A percentile compares a stretch with the other conserved stretches of the same genome.
Conservation (phyloP, 2,329 filamentous ascomycete species). For the Colletotrichum abscissum region DNA sequence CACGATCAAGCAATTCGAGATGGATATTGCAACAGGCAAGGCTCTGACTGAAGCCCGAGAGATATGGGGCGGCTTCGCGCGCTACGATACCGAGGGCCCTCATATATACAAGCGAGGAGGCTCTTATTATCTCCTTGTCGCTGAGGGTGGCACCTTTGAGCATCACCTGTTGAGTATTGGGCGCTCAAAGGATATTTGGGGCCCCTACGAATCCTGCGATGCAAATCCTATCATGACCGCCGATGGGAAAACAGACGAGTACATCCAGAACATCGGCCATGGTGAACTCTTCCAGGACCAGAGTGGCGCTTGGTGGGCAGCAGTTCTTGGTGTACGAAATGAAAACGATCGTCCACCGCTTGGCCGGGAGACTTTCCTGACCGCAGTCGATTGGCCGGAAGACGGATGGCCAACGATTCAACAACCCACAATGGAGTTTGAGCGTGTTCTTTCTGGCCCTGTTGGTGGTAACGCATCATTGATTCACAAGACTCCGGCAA, state of each 20-base stretch:
- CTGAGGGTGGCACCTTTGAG: slow-evolving; percentile 51
- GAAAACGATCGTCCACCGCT: neutral
- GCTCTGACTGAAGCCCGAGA: slow-evolving; percentile 35
- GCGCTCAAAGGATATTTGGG: slow-evolving; percentile 40
- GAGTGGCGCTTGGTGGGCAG: slow-evolving; percentile 51
- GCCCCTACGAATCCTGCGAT: slow-evolving; percentile 41
- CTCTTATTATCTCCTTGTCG: slow-evolving; percentile 54
- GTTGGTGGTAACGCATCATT: neutral
- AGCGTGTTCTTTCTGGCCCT: neutral
- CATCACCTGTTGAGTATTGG: slow-evolving; percentile 40
- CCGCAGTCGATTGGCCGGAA: slow-evolving; percentile 15
- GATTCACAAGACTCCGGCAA: no score
- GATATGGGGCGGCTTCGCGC: slow-evolving; percentile 37
- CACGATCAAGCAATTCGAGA: slow-evolving; percentile 37
- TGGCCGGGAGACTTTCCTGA: slow-evolving; percentile 20
- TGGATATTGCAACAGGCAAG: slow-evolving; percentile 38
- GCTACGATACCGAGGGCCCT: slow-evolving; percentile 44
- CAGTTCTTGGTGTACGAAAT: slow-evolving; percentile 4
- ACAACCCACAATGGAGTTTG: slow-evolving; percentile 5
- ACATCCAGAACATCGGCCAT: slow-evolving; percentile 66
- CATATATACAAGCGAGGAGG: slow-evolving; percentile 50
- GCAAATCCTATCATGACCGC: slow-evolving; percentile 59
- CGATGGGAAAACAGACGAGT: slow-evolving; percentile 51
- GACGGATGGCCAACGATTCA: slow-evolving; percentile 15
- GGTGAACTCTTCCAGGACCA: slow-evolving; percentile 66